Evolutionary conservation across 2,329 filamentous ascomycete genomes (phyloP).

Genomic region (Cladophialophora carrionii): DNA sequence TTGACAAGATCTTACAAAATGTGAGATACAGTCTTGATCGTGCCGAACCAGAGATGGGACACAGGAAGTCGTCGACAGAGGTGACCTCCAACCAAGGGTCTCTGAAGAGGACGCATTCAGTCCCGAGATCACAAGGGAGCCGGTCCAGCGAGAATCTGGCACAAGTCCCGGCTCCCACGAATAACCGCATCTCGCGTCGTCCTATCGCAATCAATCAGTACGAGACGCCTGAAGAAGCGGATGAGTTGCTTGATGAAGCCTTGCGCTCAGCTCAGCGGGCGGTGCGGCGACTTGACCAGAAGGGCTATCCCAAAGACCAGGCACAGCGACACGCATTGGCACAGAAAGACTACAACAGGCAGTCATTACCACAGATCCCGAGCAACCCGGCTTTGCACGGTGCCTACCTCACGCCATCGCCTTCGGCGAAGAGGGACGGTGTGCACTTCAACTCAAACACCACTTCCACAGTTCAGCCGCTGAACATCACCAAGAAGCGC

Average conservation of each 20-base stretch:
- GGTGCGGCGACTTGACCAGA: constrained; percentile 68
- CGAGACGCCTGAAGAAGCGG: constrained; percentile 93
- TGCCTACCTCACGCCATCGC: constrained; percentile 71
- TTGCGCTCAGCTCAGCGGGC: constrained; percentile 75
- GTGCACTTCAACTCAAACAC: constrained; percentile 69
- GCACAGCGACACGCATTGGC: constrained; percentile 46
- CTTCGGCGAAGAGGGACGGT: constrained; percentile 81
- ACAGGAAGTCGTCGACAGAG: constrained; percentile 23
- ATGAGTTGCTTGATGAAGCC: constrained; percentile 90
- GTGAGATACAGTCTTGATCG: constrained; percentile 62
- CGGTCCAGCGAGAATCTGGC: constrained; percentile 40
- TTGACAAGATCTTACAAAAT: constrained; percentile 64
- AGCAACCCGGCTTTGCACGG: constrained; percentile 31
- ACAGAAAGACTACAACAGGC: constrained; percentile 37
- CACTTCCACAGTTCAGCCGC: constrained; percentile 61
- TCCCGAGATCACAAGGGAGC: constrained; percentile 35
- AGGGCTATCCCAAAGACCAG: constrained; percentile 48
- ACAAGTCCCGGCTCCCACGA: constrained; percentile 64
- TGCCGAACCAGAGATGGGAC: constrained; percentile 19
- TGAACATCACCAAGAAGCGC: constrained; percentile 67
- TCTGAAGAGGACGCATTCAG: constrained; percentile 36
- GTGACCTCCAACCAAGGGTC: constrained; percentile 31
- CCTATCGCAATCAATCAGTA: constrained; percentile 77
- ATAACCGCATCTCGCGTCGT: constrained; percentile 72
- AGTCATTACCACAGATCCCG: constrained; percentile 43